phyloP scores from a whole-genome alignment of 805 yeast species.

The Blastobotrys mokoenaii region DNA sequence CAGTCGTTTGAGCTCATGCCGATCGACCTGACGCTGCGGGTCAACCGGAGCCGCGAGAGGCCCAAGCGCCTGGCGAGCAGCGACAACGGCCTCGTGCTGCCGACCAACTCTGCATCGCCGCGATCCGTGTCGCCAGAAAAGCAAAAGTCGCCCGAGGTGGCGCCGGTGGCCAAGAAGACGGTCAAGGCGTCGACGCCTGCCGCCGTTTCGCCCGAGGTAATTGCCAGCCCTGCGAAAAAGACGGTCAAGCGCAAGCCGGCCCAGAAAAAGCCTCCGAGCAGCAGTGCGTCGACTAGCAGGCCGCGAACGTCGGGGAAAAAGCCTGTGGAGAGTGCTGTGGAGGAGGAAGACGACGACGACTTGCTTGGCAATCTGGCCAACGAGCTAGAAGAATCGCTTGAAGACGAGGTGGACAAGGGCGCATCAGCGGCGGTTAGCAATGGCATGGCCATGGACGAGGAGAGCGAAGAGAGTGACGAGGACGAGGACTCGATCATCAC shows the following conservation, averaged over 20 bases:
- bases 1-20: slow-evolving; percentile 20
- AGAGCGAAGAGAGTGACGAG: slow-evolving; percentile 13
- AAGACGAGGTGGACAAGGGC: slow-evolving; percentile 9
- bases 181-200: background rate
- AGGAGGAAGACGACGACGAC: slow-evolving; percentile 25
- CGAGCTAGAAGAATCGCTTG: slow-evolving; percentile 23
- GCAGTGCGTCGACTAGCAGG: too few relatives aligned
- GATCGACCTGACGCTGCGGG: slow-evolving; percentile 16
- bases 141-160: background rate
- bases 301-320: background rate
- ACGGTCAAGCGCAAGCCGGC: background rate
- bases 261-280: background rate
- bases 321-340: background rate
- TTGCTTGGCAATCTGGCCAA: slow-evolving; percentile 25
- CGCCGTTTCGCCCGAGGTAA: background rate
- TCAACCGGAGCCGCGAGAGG: slow-evolving; percentile 18
- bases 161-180: background rate
- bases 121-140: background rate
- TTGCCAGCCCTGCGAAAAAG: background rate
- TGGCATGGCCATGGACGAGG: slow-evolving; percentile 1
- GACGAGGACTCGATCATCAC: slow-evolving; percentile 9
- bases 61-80: background rate
- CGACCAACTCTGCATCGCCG: background rate
- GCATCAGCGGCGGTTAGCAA: background rate
- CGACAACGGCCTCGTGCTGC: background rate